A percentile compares a stretch with the other conserved stretches of the same genome.
Conservation (phyloP, 2,329 filamentous ascomycete genomes). For the Ophiostoma ulmi region DNA sequence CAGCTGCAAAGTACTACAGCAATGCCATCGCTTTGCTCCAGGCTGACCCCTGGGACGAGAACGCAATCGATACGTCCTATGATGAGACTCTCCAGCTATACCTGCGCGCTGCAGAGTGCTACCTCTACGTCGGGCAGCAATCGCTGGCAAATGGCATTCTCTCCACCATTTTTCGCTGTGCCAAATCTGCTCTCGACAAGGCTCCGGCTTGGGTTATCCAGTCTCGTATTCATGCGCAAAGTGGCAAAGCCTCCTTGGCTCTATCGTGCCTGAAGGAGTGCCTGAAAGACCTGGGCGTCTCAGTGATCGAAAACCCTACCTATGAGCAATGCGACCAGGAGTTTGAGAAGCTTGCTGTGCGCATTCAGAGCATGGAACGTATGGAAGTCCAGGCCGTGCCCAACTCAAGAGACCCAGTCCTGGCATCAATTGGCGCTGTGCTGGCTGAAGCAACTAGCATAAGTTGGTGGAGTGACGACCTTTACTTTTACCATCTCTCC, state of each 20-base stretch:
- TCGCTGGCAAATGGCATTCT: slow-evolving; percentile 64
- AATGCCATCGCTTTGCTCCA: slow-evolving; percentile 76
- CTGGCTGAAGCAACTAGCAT: slow-evolving; percentile 64
- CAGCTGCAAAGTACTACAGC: slow-evolving; percentile 75
- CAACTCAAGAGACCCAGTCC: slow-evolving; percentile 45
- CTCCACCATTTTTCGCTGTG: slow-evolving; percentile 62
- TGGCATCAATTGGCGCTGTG: slow-evolving; percentile 63
- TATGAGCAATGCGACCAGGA: slow-evolving; percentile 73
- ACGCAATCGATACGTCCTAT: slow-evolving; percentile 67
- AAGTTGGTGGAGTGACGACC: slow-evolving; percentile 66
- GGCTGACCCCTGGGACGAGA: slow-evolving; percentile 68
- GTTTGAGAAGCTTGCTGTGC: slow-evolving; percentile 59
- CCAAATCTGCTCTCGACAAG: slow-evolving; percentile 69
- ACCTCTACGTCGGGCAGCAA: slow-evolving; percentile 70
- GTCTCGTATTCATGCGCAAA: slow-evolving; percentile 70
- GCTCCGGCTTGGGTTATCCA: slow-evolving; percentile 78
- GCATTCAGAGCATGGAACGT: slow-evolving; percentile 55
- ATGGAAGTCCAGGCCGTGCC: slow-evolving; percentile 42
- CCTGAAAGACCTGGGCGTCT: slow-evolving; percentile 62
- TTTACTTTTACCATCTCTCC: slow-evolving; percentile 67
- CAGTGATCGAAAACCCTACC: slow-evolving; percentile 59
- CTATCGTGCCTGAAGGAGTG: slow-evolving; percentile 67
- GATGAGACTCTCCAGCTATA: slow-evolving; percentile 79
- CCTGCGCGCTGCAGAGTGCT: slow-evolving; percentile 74
- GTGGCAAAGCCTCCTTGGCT: slow-evolving; percentile 64